Evolutionary conservation across 2,329 filamentous ascomycete genomes (phyloP), one percentile per base, ranked within the genome.

Genomic region (Cladophialophora carrionii): DNA sequence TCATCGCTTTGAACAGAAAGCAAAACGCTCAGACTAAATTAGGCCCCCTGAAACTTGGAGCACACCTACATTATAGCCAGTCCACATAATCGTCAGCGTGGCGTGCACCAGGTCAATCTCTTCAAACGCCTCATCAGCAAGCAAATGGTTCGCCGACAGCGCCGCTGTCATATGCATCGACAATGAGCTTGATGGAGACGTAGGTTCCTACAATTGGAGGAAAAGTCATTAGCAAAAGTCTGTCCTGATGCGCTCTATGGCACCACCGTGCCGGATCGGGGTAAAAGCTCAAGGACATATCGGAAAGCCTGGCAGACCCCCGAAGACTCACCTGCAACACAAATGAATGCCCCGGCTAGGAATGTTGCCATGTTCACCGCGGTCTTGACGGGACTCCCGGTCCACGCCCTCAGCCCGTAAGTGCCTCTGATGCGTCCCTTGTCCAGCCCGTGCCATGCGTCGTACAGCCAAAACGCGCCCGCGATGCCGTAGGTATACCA

Each of bases 401-500:
- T 71, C 79, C 79, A 82, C 2, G 73, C 76, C 34, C 66, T 66
- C 58, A 74, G 73, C 0, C 80, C 78, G 32, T 77, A 76, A 12
- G 57, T 29, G 20, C 61, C 64, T 10, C 43, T 61, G 2, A 56
- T 26, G 76, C 75, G 64, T 77, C 57, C 61, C 31, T 43, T 56
- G 24, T 64, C 64, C 9, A 66, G 22, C 22, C 64, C 76, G 64
- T 83, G 75, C 61, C 81, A 83, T 1, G 76, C 73, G 60, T 84
- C 81, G 69, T 83, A 79, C 14, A 84, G 73, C 82, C 82, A 84
- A 66, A 85, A 84, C 9, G 79, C 79, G 4, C 82, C 82, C 1
- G 81, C 81, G 49, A 84, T 76, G 1, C 83, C 82, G 67, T 83
- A 84, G 2, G 81, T 84, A 65, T 82, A 85, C 83, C 83, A 85